A percentile compares a stretch with the other conserved stretches of the same genome.
Evolutionary conservation across 2,329 filamentous ascomycete genomes (phyloP).

Genomic region (Fusarium falciforme): DNA sequence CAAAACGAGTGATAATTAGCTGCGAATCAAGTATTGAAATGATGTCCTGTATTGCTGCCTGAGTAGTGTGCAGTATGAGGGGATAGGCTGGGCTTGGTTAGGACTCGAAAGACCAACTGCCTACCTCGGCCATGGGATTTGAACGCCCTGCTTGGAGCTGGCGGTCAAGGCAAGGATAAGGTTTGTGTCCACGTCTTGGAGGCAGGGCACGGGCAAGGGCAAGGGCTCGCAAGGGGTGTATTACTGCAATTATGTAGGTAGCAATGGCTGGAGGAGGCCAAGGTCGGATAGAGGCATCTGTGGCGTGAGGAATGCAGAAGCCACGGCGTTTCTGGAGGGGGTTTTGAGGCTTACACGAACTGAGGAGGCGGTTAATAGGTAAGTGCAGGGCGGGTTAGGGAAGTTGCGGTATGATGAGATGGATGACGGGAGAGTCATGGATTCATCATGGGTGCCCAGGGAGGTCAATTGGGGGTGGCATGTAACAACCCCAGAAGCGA

Average conservation of each 20-base stretch:
- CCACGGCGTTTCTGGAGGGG: background rate
- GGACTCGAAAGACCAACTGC: background rate
- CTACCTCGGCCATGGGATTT: background rate
- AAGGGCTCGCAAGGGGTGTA: background rate
- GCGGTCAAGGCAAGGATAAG: slow-evolving; percentile 7
- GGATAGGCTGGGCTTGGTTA: background rate
- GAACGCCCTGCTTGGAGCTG: background rate
- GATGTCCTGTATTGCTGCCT: background rate
- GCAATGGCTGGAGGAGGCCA: background rate
- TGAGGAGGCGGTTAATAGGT: background rate
- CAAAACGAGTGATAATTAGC: slow-evolving; percentile 21
- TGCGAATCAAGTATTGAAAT: slow-evolving; percentile 1
- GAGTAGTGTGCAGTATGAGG: background rate
- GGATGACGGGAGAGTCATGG: background rate
- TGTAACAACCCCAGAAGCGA: background rate
- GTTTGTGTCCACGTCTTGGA: background rate
- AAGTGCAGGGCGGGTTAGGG: background rate
- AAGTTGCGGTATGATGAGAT: slow-evolving; percentile 2
- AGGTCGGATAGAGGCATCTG: background rate
- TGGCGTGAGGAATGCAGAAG: slow-evolving; percentile 25
- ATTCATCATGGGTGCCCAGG: background rate
- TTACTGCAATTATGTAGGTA: background rate
- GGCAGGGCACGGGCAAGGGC: background rate
- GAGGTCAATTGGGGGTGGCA: background rate
- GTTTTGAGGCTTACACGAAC: background rate